Conservation (phyloP, 2,329 filamentous ascomycete species). For the Penicillium sp. region DNA sequence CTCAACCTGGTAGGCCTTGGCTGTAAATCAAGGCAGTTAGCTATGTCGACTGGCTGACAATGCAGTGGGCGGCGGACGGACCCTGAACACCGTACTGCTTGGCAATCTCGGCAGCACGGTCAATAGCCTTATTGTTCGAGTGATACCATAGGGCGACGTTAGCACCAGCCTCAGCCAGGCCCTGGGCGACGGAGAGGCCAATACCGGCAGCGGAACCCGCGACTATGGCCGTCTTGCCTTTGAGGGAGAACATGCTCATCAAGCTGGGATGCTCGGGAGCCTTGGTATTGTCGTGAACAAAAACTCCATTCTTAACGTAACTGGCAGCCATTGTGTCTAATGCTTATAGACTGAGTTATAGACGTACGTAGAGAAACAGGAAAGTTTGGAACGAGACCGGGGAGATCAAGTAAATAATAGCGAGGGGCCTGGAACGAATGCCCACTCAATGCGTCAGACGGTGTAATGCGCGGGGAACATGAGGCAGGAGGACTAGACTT, state of each 20-base stretch:
- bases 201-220: conserved; percentile 66
- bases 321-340: conserved; percentile 30
- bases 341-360: background rate
- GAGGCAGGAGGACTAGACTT: conserved; percentile 1
- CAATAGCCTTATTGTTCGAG: conserved; percentile 59
- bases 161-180: conserved; percentile 63
- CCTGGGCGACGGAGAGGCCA: conserved; percentile 60
- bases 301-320: conserved; percentile 44
- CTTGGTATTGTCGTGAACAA: conserved; percentile 55
- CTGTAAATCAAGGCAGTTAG: conserved; percentile 22
- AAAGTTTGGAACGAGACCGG: background rate
- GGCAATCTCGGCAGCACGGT: conserved; percentile 59
- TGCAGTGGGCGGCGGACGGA: conserved; percentile 12
- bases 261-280: conserved; percentile 47
- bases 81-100: conserved; percentile 61
- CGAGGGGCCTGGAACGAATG: conserved; percentile 1
- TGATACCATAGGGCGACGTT: conserved; percentile 71
- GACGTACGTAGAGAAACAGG: background rate
- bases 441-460: conserved; percentile 4
- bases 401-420: conserved; percentile 1
- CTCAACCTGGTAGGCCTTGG: conserved; percentile 49
- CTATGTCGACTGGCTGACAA: background rate
- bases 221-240: conserved; percentile 65
- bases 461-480: conserved; percentile 9
- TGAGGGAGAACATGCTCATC: conserved; percentile 63